Percentiles rank a stretch among this genome's conserved stretches.
Evolutionary conservation across 768 basidiomycete species (phyloP).

Genomic region (Tylopilus vinaceipallidus): DNA sequence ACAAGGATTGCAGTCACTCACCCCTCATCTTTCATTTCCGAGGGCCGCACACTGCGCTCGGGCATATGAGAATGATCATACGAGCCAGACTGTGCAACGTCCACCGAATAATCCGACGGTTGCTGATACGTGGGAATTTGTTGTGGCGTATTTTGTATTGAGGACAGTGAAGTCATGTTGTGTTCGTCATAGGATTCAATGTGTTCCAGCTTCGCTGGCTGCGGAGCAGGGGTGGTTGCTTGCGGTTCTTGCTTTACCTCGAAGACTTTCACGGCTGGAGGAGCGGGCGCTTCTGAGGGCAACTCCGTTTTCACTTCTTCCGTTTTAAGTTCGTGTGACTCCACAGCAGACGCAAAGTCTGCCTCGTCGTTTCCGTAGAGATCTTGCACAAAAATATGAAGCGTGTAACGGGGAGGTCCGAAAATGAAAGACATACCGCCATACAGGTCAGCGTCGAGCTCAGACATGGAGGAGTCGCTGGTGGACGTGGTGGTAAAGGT

Average conservation of each 20-base stretch:
- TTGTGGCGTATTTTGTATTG: conserved; percentile 50
- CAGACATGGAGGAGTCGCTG: conserved; percentile 49
- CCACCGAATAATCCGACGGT: conserved; percentile 51
- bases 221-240: conserved; percentile 7
- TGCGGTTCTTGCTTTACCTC: conserved; percentile 22
- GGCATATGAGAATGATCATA: conserved; percentile 43
- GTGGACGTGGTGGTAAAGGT: conserved; percentile 36
- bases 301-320: conserved; percentile 30
- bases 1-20: conserved; percentile 48
- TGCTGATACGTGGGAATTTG: conserved; percentile 81
- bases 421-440: conserved; percentile 53
- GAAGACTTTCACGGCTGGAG: conserved; percentile 17
- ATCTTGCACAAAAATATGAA: conserved; percentile 40
- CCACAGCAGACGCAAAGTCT: conserved; percentile 53
- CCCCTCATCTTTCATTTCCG: conserved; percentile 99
- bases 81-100: conserved; percentile 33
- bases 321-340: conserved; percentile 33
- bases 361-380: conserved; percentile 65
- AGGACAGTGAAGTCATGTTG: conserved; percentile 14
- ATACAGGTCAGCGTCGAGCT: conserved; percentile 88
- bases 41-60: conserved; percentile 72
- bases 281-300: conserved; percentile 19
- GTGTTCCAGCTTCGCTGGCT: conserved; percentile 11
- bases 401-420: accelerated
- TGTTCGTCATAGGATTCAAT: conserved; percentile 18